phyloP scores from a whole-genome alignment of 2,329 filamentous ascomycete genomes.

The Allantophomopsis cytisporea region DNA sequence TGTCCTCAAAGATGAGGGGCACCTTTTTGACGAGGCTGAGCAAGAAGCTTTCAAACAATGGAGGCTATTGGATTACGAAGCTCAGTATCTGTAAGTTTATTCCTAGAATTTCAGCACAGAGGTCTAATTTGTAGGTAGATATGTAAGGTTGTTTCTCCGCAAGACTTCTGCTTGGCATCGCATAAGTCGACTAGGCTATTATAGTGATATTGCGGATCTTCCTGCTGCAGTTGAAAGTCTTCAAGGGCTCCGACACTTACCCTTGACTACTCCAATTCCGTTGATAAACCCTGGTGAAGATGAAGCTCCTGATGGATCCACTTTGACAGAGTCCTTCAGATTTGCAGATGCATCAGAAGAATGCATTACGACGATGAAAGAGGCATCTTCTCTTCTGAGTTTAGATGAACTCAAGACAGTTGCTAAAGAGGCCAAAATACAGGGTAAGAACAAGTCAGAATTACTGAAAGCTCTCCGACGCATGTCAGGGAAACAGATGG shows the following conservation, averaged over 20 bases:
- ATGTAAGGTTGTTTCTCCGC: conserved; percentile 82
- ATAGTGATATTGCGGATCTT: conserved; percentile 70
- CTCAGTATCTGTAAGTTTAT: conserved; percentile 68
- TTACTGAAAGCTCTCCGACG: conserved; percentile 61
- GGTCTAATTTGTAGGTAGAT: conserved; percentile 32
- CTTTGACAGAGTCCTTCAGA: conserved; percentile 44
- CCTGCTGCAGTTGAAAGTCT: conserved; percentile 50
- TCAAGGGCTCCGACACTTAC: conserved; percentile 43
- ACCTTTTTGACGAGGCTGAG: conserved; percentile 76
- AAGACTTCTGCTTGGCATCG: conserved; percentile 91
- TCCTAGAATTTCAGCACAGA: conserved; percentile 3
- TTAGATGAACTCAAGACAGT: conserved; percentile 77
- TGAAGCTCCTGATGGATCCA: conserved; percentile 28
- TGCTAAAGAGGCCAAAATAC: conserved; percentile 75
- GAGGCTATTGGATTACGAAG: conserved; percentile 62
- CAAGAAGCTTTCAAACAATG: conserved; percentile 64
- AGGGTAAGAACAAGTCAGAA: conserved; percentile 79
- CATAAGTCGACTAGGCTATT: conserved; percentile 61
- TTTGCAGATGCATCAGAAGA: conserved; percentile 73
- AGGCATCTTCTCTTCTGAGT: conserved; percentile 69
- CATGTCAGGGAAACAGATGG: conserved; percentile 60
- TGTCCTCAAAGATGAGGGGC: conserved; percentile 76
- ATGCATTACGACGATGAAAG: conserved; percentile 63
- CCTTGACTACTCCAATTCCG: conserved; percentile 18
- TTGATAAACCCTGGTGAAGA: conserved; percentile 28